Evolutionary conservation across 2,329 filamentous ascomycete genomes (phyloP).

Genomic region (Penicillium sp.): DNA sequence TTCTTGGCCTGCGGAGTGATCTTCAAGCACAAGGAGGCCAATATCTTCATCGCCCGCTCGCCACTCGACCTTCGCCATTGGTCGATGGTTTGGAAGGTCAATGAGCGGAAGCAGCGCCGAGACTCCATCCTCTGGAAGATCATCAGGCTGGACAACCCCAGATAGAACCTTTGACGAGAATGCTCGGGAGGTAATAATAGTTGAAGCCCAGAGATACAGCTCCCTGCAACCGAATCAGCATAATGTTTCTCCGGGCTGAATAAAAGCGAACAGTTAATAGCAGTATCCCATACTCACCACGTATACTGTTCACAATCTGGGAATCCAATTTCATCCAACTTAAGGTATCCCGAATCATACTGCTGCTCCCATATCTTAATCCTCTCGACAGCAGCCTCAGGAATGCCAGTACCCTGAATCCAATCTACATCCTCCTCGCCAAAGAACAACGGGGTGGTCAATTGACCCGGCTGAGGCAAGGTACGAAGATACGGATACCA

Average conservation of each 20-base stretch:
- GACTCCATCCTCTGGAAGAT: conserved; percentile 56
- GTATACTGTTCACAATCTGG: conserved; percentile 34
- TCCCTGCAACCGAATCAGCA: conserved; percentile 33
- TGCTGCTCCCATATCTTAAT: conserved; percentile 36
- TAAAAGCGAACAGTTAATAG: neutral
- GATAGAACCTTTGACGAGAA: conserved; percentile 46
- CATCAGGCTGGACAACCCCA: conserved; percentile 33
- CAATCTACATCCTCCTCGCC: conserved; percentile 57
- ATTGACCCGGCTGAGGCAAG: conserved; percentile 61
- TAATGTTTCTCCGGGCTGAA: neutral
- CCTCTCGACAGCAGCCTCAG: conserved; percentile 33
- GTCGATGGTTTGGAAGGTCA: conserved; percentile 70
- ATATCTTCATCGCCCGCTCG: conserved; percentile 42
- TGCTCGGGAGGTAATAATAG: conserved; percentile 44
- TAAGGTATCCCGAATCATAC: conserved; percentile 33
- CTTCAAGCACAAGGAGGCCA: conserved; percentile 43
- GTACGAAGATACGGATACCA: conserved; percentile 68
- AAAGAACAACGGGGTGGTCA: conserved; percentile 65
- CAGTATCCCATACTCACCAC: conserved; percentile 31
- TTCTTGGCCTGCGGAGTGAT: conserved; percentile 48
- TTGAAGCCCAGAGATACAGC: conserved; percentile 47
- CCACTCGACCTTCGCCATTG: conserved; percentile 60
- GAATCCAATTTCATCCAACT: conserved; percentile 33
- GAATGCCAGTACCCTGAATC: conserved; percentile 40
- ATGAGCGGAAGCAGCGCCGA: conserved; percentile 68